Evolutionary conservation across 768 basidiomycete genomes (phyloP).

Genomic region (Psilocybe tampanensis): DNA sequence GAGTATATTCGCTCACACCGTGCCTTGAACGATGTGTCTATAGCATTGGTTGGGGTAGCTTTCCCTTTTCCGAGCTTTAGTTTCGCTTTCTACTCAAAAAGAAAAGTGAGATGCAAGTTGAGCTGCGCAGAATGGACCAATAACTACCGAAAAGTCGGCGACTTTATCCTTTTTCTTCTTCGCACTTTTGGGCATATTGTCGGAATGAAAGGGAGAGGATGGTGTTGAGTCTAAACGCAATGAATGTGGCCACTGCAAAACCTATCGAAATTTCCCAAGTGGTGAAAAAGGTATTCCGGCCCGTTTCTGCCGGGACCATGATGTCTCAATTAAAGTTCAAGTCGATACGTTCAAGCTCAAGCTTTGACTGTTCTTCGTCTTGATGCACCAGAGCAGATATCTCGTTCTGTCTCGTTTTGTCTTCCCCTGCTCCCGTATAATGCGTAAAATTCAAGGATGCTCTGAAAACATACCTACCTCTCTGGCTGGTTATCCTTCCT

Average conservation of each 20-base stretch:
- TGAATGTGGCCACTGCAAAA: not conserved
- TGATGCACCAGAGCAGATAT: too few relatives aligned
- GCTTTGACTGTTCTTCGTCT: too few relatives aligned
- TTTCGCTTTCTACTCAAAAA: conserved; percentile 82
- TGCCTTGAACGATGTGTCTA: conserved; percentile 96
- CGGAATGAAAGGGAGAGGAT: not conserved
- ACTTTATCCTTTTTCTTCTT: conserved; percentile 88
- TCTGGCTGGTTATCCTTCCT: too few relatives aligned
- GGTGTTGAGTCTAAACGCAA: not conserved
- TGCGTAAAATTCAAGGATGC: too few relatives aligned
- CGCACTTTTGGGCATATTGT: conserved; percentile 77
- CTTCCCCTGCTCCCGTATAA: too few relatives aligned
- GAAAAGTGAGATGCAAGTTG: not conserved
- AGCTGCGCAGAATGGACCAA: conserved; percentile 14
- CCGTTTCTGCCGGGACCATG: not conserved
- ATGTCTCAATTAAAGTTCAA: not conserved
- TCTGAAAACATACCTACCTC: too few relatives aligned
- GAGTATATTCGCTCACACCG: conserved; percentile 61
- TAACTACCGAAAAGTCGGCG: conserved; percentile 77
- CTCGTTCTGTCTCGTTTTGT: too few relatives aligned
- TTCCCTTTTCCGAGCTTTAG: conserved; percentile 97
- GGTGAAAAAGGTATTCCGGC: conserved; percentile 2
- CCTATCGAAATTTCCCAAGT: not conserved
- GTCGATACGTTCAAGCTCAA: too few relatives aligned
- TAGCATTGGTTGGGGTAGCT: conserved; percentile 74